A percentile compares a stretch with the other conserved stretches of the same genome.
phyloP scores from a whole-genome alignment of 495 filamentous ascomycete genomes.

The Lineolata rhizophorae region DNA sequence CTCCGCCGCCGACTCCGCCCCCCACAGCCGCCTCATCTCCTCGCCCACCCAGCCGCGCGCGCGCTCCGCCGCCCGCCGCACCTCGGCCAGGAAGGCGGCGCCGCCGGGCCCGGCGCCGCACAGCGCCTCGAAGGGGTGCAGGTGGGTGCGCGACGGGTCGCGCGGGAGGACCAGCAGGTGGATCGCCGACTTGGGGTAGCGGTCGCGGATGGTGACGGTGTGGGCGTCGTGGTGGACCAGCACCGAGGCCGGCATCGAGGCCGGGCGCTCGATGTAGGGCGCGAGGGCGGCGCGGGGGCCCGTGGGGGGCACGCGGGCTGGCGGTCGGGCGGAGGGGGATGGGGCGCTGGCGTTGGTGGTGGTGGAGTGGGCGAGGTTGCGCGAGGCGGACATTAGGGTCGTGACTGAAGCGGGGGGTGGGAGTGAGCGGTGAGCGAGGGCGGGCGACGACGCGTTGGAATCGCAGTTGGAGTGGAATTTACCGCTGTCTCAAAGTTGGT shows the following conservation, averaged over 20 bases:
- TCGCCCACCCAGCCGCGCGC: conserved; percentile 42
- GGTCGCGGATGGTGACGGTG: conserved; percentile 66
- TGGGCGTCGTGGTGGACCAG: conserved; percentile 48
- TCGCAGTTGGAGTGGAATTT: conserved; percentile 2
- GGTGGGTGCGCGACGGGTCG: conserved; percentile 30
- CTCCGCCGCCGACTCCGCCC: conserved; percentile 38
- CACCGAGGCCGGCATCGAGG: conserved; percentile 30
- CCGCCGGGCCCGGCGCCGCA: too few species aligned
- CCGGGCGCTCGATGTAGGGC: conserved; percentile 47
- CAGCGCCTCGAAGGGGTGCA: conserved; percentile 66
- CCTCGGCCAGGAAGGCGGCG: conserved; percentile 40
- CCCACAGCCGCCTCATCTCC: conserved; percentile 55
- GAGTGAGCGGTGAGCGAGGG: conserved; percentile 7
- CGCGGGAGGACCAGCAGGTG: conserved; percentile 79
- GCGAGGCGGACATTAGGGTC: not conserved
- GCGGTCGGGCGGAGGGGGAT: not conserved
- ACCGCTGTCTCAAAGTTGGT: too few species aligned
- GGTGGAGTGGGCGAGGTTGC: too few species aligned
- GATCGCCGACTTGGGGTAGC: conserved; percentile 64
- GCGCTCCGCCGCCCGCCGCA: conserved; percentile 34
- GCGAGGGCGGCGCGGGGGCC: conserved; percentile 36
- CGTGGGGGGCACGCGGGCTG: not conserved
- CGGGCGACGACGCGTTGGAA: conserved; percentile 1
- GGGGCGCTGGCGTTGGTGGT: too few species aligned
- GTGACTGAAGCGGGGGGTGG: conserved; percentile 12